These are phyloP conservation scores for Dactylis glomerata DNA, from an alignment of 176 grass and related monocot species.

Conservation along the genomic window DNA sequence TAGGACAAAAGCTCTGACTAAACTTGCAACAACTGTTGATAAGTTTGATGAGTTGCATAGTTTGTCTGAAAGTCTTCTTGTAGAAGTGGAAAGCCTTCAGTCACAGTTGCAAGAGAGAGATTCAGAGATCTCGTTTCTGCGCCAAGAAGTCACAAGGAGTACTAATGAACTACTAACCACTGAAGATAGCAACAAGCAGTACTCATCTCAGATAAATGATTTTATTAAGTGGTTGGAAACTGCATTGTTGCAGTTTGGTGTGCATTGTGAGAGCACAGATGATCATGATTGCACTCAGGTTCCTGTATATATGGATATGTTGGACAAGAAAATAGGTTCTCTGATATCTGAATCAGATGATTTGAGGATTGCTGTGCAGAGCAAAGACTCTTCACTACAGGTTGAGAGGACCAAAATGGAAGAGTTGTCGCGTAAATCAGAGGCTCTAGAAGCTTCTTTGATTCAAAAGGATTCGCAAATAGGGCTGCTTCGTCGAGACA, in stretches of 20 bases:
- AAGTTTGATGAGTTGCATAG: constrained; percentile 97
- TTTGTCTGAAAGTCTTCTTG: constrained; percentile 89
- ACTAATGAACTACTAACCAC: constrained; percentile 83
- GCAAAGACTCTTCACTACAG: constrained; percentile 81
- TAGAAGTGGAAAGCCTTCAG: constrained; percentile 93
- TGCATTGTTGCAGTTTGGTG: constrained; percentile 52
- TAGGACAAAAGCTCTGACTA: constrained; percentile 62
- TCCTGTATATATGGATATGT: constrained; percentile 58
- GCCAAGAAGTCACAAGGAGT: constrained; percentile 86
- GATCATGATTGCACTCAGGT: constrained; percentile 54
- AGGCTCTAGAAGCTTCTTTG: constrained; percentile 69
- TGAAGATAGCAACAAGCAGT: constrained; percentile 75
- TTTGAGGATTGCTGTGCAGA: constrained; percentile 57
- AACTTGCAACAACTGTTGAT: constrained; percentile 76
- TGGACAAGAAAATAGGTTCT: constrained; percentile 71
- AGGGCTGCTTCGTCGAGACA: constrained; percentile 51
- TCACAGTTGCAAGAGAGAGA: constrained; percentile 77
- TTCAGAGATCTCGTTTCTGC: constrained; percentile 90
- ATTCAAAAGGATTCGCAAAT: constrained; percentile 62
- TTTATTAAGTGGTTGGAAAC: constrained; percentile 78
- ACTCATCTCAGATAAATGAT: constrained; percentile 53
- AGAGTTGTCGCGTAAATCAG: constrained; percentile 65
- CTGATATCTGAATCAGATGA: constrained; percentile 67
- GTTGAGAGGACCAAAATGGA: constrained; percentile 70
- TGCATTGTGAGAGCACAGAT: constrained; percentile 35